Base-by-base conservation (phyloP, 306 rosid genomes). In the Rosa multiflora region DNA sequence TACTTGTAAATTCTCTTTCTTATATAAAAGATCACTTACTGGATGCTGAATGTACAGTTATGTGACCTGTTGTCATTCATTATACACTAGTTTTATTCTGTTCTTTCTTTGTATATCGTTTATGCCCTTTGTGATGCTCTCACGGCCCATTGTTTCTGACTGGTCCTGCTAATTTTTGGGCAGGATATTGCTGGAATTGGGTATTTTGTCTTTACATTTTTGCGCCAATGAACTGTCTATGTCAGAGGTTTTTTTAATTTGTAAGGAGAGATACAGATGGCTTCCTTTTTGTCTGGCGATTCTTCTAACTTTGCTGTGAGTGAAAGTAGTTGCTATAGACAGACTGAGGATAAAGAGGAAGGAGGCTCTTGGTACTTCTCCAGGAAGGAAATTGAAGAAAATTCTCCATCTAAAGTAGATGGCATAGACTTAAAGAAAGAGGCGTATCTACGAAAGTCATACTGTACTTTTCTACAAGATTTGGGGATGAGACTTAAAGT, bases 401-500 rank as follows among this genome's bases (percentile, higher is more conserved):
- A 88, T 76, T 89, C 99, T 43, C 98, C 99, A 53, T 92, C 99
- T 43, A 92, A 90, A 86, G 82, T 66, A 79, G 94, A 92, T 85
- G 97, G 94, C 73, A 88, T 93, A 84, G 99, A 93, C 84, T 83
- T 91, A 91, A 95, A 95, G 87, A 95, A 92, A 77, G 98, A 92
- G 91, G 86, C 97, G 75, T 92, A 91, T 85, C 85, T 95, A 69
- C 96, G 97, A 83, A 92, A 93, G 84, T 95, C 99, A 42, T 95
- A 95, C 83, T 95, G 99, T 88, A 92, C 98, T 67, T 92, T 90
- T 85, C 87, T 95, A 70, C 99, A 95, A 79, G 98, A 95, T 84
- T 83, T 95, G 82, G 99, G 99, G 82, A 95, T 92, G 94, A 88
- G 96, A 78, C 95, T 95, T 78, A 92, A 92, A 91, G 98, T 95